phyloP scores from a whole-genome alignment of 2,329 filamentous ascomycete genomes.

The Ceratocystis diversiconidia region DNA sequence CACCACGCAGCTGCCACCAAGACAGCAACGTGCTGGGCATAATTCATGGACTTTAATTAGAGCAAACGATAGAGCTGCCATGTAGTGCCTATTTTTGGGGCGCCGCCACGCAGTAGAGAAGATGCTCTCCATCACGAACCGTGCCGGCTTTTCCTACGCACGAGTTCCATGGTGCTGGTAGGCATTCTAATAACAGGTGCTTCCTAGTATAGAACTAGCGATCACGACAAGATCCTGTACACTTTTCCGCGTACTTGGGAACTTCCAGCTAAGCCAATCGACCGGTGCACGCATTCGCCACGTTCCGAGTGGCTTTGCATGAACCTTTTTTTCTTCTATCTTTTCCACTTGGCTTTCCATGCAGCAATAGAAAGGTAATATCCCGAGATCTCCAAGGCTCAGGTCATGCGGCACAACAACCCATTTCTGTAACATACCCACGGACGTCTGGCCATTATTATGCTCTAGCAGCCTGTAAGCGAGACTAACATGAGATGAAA shows the following conservation, averaged over 20 bases:
- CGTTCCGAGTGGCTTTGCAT: constrained; percentile 2
- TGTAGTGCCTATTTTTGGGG: not conserved
- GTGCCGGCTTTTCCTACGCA: not conserved
- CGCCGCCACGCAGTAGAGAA: not conserved
- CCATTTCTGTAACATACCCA: constrained; percentile 11
- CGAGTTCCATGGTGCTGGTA: not conserved
- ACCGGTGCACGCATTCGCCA: not conserved
- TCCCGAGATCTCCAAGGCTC: constrained; percentile 1
- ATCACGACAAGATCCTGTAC: not conserved
- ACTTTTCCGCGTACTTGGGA: not conserved
- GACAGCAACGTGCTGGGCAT: not conserved
- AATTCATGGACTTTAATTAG: not conserved
- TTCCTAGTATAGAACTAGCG: not conserved
- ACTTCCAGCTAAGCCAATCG: not conserved
- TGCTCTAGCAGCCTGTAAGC: not conserved
- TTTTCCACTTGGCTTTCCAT: not conserved
- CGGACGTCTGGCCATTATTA: constrained; percentile 1
- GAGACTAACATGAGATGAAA: constrained; percentile 10
- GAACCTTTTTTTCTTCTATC: not conserved
- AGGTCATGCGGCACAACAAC: not conserved
- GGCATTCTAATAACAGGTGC: constrained; percentile 7
- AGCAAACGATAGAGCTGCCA: not conserved
- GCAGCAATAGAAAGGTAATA: not conserved
- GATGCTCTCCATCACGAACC: not conserved
- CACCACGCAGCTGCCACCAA: not conserved